Evolutionary conservation across 345 rosid genomes (phyloP), one percentile per base, ranked within the genome.

Genomic region (Lenwebbia sp.): DNA sequence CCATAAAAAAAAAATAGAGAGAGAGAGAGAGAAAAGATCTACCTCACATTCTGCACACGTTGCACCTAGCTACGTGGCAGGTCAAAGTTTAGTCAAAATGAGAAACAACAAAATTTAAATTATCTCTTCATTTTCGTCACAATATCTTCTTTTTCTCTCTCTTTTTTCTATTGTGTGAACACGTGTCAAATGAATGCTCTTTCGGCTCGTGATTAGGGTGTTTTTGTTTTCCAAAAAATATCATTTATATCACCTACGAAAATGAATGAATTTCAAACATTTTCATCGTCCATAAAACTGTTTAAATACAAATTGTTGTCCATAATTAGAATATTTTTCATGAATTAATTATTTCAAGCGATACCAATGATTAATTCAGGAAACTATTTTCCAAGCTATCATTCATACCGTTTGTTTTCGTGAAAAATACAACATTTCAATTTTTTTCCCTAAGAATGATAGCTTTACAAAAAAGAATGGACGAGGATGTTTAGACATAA

Each of bases 171-270:
- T 11, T 50, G 4, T 4, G 5, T 10, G 78, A 13, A 12, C 37
- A 33, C 78, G 40, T 70, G 47, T 37, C 81, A 1, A 70, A 5
- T 1, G 25, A 37, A 70, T 19, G 81, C 26, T 2, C 47, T 70
- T 22, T 70, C 4, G 47, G 47, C 3, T 70, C 44, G 0, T 4
- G 6, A 6, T 30, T 30, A 10, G 17, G 4, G 8, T 1, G 1
- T 7, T 3, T 58, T 13, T 60, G 37, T n/a, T 60, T n/a, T 0
- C 2, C 3, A 3, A 1, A 13, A 2, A 2, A 58, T 0, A 58
- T 28, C n/a, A 58, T n/a, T 58, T n/a, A 6, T 4, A 11, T 25
- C 28, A 0, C 26, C 25, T 57, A 57, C 28, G 0, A 19, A 19
- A 54, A 54, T 7, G 3, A 54, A 54, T 21, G 10, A 7, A 22